Evolutionary conservation across 2,329 filamentous ascomycete genomes (phyloP), one percentile per base, ranked within the genome.

Genomic region (Xylariaceae sp.): DNA sequence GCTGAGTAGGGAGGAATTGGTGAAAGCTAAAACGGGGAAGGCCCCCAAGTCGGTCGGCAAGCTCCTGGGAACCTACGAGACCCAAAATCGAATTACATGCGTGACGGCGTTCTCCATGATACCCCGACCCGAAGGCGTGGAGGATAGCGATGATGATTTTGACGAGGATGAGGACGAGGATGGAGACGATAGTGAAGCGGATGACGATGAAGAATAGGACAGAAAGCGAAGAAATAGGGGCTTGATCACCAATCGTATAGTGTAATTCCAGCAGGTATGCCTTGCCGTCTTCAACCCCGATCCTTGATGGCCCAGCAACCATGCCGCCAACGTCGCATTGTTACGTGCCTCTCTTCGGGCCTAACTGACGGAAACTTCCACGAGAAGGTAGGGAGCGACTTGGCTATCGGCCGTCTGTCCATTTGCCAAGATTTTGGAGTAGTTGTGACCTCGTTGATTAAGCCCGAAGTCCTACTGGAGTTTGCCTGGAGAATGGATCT

Each of bases 21-120:
- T 58, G 58, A 64, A 63, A 19, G 62, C 65, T 60, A 57, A 65
- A 54, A 62, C 68, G 59, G 45, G 58, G 41, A 54, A 62, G 55
- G 48, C 53, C 37, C 50, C 64, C 37, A 68, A 64, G 60, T 68
- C 72, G 57, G 64, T 88, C 27, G 91, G 89, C 32, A 79, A 73
- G 60, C 68, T 95, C 53, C 69, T 96, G 44, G 90, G 86, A 12
- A 84, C 81, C 34, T 94, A 94, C 66, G 87, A 91, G 71, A 96
- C 91, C 27, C 85, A 86, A 45, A 91, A 92, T 69, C 79, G 94
- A 54, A 91, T 97, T 62, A 97, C 91, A 39, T 97, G 94, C 69
- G 68, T 97, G 65, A 85, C 84, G 64, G 87, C 87, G 27, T 97
- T 95, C 74, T 76, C 89, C 60, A 95, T 97, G 89, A 80, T 88